Conservation (phyloP, 495 filamentous ascomycete species). For the Glonium stellatum region DNA sequence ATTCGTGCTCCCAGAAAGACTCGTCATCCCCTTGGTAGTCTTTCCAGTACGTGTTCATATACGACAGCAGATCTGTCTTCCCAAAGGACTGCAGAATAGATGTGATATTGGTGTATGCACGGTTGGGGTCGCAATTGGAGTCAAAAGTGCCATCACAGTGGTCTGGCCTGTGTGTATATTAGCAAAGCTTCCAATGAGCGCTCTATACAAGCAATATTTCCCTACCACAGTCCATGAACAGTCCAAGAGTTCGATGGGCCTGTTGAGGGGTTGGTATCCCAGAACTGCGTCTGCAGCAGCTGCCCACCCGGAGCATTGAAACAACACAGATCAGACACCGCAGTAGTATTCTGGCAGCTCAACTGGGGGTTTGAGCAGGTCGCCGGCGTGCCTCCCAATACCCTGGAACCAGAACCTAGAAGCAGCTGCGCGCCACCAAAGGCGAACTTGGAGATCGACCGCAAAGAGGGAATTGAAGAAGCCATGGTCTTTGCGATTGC, state of each 20-base stretch:
- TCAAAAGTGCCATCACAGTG: slow-evolving; percentile 77
- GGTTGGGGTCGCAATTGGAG: slow-evolving; percentile 59
- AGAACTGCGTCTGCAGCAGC: slow-evolving; percentile 79
- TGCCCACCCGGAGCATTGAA: slow-evolving; percentile 71
- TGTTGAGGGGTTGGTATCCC: slow-evolving; percentile 66
- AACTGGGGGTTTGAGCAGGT: slow-evolving; percentile 47
- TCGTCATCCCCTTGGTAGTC: slow-evolving; percentile 57
- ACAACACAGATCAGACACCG: slow-evolving; percentile 56
- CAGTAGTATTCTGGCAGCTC: slow-evolving; percentile 52
- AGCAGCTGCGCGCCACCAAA: slow-evolving; percentile 24
- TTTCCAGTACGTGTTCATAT: slow-evolving; percentile 79
- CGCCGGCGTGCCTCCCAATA: slow-evolving; percentile 17
- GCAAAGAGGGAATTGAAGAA: slow-evolving; percentile 20
- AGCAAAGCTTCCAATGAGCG: background rate
- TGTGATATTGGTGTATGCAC: slow-evolving; percentile 66
- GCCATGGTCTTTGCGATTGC: slow-evolving; percentile 6
- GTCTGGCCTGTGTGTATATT: slow-evolving; percentile 51
- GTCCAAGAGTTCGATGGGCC: slow-evolving; percentile 76
- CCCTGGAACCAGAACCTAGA: slow-evolving; percentile 19
- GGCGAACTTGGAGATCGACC: slow-evolving; percentile 25
- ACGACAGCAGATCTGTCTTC: slow-evolving; percentile 54
- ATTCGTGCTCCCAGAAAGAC: slow-evolving; percentile 77
- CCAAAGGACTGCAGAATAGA: slow-evolving; percentile 56
- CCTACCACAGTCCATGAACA: slow-evolving; percentile 71
- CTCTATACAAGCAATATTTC: background rate